phyloP scores from a whole-genome alignment of 495 filamentous ascomycete genomes.

The Elasticomyces elasticus region DNA sequence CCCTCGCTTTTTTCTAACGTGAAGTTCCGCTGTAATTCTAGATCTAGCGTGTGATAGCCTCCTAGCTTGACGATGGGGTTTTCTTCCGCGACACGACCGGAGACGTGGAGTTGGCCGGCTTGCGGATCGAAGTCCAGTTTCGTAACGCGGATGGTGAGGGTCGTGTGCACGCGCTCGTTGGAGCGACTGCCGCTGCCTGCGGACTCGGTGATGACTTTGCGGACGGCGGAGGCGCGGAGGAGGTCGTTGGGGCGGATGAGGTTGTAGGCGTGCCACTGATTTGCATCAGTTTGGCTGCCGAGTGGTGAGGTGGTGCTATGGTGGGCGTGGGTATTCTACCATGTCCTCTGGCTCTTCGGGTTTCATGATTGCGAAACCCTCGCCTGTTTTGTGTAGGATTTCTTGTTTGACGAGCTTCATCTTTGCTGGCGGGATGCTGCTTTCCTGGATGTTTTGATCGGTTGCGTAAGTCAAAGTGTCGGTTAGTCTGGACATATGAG shows the following conservation, averaged over 20 bases:
- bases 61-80: constrained; percentile 77
- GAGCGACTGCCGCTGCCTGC: constrained; percentile 65
- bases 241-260: constrained; percentile 72
- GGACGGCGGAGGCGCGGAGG: constrained; percentile 71
- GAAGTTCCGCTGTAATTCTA: constrained; percentile 81
- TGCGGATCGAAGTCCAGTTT: constrained; percentile 83
- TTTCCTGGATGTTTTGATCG: too few relatives aligned
- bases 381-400: constrained; percentile 60
- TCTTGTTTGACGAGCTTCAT: constrained; percentile 67
- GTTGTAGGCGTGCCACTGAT: constrained; percentile 93
- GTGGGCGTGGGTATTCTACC: constrained; percentile 45
- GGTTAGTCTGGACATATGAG: too few relatives aligned
- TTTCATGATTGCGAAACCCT: constrained; percentile 66
- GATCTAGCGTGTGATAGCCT: constrained; percentile 79
- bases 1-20: constrained; percentile 68
- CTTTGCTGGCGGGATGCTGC: too few relatives aligned
- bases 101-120: constrained; percentile 73
- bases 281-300: constrained; percentile 1
- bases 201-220: constrained; percentile 58
- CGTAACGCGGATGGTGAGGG: constrained; percentile 70
- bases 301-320: neutral
- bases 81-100: constrained; percentile 70
- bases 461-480: too few relatives aligned
- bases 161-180: constrained; percentile 65
- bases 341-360: constrained; percentile 95